A percentile compares a stretch with the other conserved stretches of the same genome.
Conservation (phyloP, 306 rosid species). For the Malus sieversii region DNA sequence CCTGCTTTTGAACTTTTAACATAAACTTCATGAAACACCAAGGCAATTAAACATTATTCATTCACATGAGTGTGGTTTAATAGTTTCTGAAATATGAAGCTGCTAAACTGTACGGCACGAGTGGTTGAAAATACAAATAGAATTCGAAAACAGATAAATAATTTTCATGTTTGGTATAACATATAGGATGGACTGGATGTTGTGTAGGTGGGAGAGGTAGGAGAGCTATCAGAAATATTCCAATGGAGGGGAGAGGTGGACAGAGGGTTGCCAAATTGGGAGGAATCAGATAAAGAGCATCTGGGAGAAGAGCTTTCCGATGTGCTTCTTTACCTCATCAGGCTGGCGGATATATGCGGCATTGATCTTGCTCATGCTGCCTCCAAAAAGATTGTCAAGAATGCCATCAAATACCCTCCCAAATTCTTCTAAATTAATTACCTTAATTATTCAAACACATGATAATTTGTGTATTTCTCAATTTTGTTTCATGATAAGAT, state of each 20-base stretch:
- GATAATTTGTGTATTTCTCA: neutral
- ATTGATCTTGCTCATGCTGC: slow-evolving; percentile 42
- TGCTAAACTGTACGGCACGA: too few species aligned
- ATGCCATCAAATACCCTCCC: slow-evolving; percentile 44
- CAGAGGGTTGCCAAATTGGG: slow-evolving; percentile 47
- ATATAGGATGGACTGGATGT: neutral
- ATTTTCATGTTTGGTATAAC: neutral
- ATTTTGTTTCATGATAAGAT: neutral
- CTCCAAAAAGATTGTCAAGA: slow-evolving; percentile 36
- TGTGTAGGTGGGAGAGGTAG: slow-evolving; percentile 43
- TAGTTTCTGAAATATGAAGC: neutral
- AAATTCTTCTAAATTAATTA: neutral
- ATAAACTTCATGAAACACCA: neutral
- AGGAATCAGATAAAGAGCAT: slow-evolving; percentile 44
- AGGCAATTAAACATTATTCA: neutral
- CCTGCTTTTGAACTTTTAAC: neutral
- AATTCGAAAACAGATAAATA: neutral
- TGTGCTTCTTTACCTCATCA: slow-evolving; percentile 39
- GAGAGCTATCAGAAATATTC: slow-evolving; percentile 50
- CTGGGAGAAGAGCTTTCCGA: slow-evolving; percentile 51
- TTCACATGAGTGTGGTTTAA: neutral
- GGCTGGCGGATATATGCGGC: slow-evolving; percentile 46
- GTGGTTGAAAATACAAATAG: neutral
- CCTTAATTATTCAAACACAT: neutral
- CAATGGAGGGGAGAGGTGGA: slow-evolving; percentile 59